phyloP scores from a whole-genome alignment of 2,329 filamentous ascomycete genomes.

The Trichoderma lentiforme region DNA sequence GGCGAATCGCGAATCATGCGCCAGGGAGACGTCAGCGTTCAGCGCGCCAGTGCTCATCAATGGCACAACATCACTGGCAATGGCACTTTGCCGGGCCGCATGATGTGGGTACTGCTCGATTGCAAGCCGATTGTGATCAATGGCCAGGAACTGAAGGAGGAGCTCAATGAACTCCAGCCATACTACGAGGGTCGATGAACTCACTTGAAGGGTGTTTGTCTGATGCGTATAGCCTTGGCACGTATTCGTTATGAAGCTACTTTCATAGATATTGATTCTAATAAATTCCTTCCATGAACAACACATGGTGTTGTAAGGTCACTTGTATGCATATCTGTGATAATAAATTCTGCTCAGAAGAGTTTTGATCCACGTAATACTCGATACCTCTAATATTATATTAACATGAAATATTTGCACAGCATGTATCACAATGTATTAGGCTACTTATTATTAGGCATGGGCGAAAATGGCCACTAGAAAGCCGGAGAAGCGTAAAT shows the following conservation, averaged over 20 bases:
- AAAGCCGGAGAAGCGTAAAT: neutral
- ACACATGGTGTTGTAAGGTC: neutral
- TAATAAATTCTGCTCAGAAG: too few species aligned
- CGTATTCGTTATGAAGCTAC: neutral
- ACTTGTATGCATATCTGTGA: neutral
- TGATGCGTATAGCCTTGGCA: neutral
- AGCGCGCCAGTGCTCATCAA: conserved; percentile 41
- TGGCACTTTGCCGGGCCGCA: conserved; percentile 2
- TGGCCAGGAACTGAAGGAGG: conserved; percentile 1
- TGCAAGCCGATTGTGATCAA: conserved; percentile 8
- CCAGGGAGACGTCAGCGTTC: conserved; percentile 53
- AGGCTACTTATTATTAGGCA: neutral
- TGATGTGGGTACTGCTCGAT: conserved; percentile 15
- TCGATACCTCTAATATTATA: too few species aligned
- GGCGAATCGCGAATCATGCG: conserved; percentile 45
- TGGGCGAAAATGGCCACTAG: neutral
- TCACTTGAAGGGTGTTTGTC: neutral
- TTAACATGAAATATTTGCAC: too few species aligned
- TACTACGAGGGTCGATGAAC: conserved; percentile 6
- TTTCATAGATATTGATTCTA: neutral
- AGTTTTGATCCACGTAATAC: too few species aligned
- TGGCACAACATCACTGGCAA: conserved; percentile 11
- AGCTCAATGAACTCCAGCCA: conserved; percentile 2
- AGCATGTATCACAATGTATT: too few species aligned
- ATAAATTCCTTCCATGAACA: neutral